Base-by-base conservation (phyloP, 148 eudicot species). In the Silene conica region DNA sequence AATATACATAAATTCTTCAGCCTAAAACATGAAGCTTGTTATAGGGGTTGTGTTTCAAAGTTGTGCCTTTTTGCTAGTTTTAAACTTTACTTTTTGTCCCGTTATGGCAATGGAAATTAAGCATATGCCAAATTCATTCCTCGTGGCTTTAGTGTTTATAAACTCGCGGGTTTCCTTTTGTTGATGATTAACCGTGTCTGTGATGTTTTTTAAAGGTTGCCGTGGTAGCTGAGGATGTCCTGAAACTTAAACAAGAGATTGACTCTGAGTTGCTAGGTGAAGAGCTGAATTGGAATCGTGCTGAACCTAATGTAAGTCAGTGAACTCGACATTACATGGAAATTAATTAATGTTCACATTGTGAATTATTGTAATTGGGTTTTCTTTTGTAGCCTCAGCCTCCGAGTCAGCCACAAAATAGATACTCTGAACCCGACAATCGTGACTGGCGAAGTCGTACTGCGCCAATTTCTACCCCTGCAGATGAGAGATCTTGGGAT, bases 371-470 rank as follows among this genome's bases (percentile, higher is more conserved):
- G 6, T 25, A 61, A 60, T 52, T 26, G 25, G 45, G 16, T 31
- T 31, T 48, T 69, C 41, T 79, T 74, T 72, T 26, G 77, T 69
- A 69, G 60, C 72, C 72, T 64, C 77, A 91, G 92, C 71, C 71
- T 19, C 82, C 80, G 70, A 77, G 45, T 79, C 94, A 87, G 67
- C 48, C 87, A 18, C 89, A 82, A 87, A 78, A 19, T 73, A 96
- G 97, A 67, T 89, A 90, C 76, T 62, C 99, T 20, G 97, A 92
- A 70, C 90, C 91, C 64, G 96, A 89, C 71, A 83, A 71, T 68
- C 89, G 97, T 76, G 96, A 92, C 77, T 95, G 97, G 99, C 99
- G 97, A 78, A 86, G 80, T 66, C 89, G 96, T 50, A 70, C 97
- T 76, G 78, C 89, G 8, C 98, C 77, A 71, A 62, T 80, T 50